Percentiles rank a stretch among this genome's conserved stretches.
Conservation (phyloP, 495 filamentous ascomycete genomes). For the Daldinia decipiens region DNA sequence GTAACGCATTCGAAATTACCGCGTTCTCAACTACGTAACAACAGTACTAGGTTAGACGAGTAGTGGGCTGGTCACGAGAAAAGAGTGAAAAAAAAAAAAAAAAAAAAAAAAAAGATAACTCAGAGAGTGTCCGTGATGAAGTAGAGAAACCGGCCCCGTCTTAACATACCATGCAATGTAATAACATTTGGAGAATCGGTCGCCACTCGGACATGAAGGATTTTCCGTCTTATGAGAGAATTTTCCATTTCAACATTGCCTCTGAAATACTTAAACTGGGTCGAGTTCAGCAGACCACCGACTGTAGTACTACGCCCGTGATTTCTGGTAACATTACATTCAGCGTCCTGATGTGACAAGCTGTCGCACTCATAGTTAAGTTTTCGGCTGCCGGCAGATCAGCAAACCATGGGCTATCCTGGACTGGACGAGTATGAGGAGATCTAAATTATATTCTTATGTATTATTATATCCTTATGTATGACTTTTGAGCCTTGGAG, state of each 20-base stretch:
- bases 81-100: no score
- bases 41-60: neutral
- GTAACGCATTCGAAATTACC: neutral
- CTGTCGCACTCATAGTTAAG: neutral
- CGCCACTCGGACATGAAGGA: neutral
- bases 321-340: conserved; percentile 9
- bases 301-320: conserved; percentile 35
- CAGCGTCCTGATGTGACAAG: neutral
- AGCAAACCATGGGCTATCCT: neutral
- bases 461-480: neutral
- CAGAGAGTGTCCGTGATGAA: neutral
- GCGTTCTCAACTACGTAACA: neutral
- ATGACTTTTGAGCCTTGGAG: neutral
- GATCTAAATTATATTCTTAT: neutral
- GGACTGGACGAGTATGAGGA: neutral
- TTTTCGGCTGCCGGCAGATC: neutral
- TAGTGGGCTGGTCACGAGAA: neutral
- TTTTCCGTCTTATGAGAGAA: neutral
- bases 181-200: neutral
- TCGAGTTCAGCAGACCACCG: conserved; percentile 13
- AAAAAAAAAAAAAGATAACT: neutral
- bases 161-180: neutral
- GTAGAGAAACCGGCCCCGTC: neutral
- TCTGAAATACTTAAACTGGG: neutral
- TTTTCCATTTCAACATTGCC: neutral